Percentiles rank a stretch among this genome's conserved stretches.
These are phyloP conservation scores for Pulveroboletus sp. DNA, from an alignment of 768 basidiomycete species.

Conservation along the genomic window DNA sequence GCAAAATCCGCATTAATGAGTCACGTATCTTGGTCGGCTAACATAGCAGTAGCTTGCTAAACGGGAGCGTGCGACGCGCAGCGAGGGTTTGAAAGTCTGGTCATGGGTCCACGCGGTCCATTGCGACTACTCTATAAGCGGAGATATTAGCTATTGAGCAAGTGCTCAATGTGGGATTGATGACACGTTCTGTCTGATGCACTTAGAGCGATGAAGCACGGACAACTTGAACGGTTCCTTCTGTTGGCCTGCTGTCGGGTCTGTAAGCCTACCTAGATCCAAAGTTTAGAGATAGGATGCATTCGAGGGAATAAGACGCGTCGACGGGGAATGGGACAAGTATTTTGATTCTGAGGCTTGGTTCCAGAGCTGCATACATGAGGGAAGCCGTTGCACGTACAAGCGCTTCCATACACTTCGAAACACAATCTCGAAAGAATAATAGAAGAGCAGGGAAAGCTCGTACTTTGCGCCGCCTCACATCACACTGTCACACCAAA, in stretches of 20 bases:
- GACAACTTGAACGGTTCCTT: neutral
- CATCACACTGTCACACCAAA: neutral
- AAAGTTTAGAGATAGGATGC: neutral
- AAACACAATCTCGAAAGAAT: slow-evolving; percentile 3
- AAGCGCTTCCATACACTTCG: neutral
- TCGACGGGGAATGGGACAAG: too few relatives aligned
- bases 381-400: neutral
- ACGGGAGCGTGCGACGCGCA: neutral
- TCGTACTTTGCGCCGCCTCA: slow-evolving; percentile 17
- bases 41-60: too few relatives aligned
- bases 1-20: slow-evolving; percentile 2
- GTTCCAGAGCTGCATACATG: neutral
- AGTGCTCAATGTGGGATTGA: neutral
- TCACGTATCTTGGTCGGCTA: neutral
- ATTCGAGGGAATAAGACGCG: neutral
- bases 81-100: neutral
- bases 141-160: neutral
- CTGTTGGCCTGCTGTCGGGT: neutral
- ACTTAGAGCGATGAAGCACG: neutral
- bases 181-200: neutral
- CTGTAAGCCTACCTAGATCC: neutral
- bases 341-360: neutral
- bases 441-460: slow-evolving; percentile 1
- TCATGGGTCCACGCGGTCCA: neutral
- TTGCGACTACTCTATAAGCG: neutral